Evolutionary conservation across 2,329 filamentous ascomycete species (phyloP).

Genomic region (Fusarium sp.): DNA sequence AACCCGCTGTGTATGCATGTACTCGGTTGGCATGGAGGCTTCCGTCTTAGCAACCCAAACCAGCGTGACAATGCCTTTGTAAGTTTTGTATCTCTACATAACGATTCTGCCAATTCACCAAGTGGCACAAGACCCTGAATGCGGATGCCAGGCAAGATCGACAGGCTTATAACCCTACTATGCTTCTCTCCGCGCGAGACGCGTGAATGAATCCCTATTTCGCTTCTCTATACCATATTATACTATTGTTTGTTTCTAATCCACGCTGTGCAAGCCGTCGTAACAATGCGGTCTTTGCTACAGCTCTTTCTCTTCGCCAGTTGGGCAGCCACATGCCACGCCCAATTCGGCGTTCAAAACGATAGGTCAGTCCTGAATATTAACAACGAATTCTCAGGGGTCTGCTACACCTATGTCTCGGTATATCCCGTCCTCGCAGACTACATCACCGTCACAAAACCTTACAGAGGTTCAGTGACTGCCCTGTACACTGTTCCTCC

Average conservation of each 20-base stretch:
- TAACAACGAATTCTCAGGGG: constrained; percentile 37
- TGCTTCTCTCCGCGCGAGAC: not conserved
- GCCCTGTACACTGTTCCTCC: constrained; percentile 38
- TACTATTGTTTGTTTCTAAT: constrained; percentile 9
- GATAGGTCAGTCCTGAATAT: constrained; percentile 39
- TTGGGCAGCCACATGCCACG: constrained; percentile 10
- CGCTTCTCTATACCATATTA: not conserved
- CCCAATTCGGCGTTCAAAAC: constrained; percentile 33
- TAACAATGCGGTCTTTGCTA: constrained; percentile 26
- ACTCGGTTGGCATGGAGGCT: constrained; percentile 31
- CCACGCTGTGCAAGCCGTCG: not conserved
- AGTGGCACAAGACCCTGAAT: constrained; percentile 3
- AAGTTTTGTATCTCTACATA: not conserved
- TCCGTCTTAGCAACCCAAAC: constrained; percentile 32
- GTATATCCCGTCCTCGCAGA: constrained; percentile 40
- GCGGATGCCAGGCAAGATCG: constrained; percentile 8
- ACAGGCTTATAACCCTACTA: constrained; percentile 27
- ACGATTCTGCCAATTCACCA: not conserved
- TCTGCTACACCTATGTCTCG: constrained; percentile 45
- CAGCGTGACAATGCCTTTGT: constrained; percentile 35
- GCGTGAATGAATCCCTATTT: not conserved
- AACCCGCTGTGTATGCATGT: not conserved
- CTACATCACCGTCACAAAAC: constrained; percentile 40
- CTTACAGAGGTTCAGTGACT: constrained; percentile 34
- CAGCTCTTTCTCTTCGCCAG: constrained; percentile 17